A percentile compares a stretch with the other conserved stretches of the same genome.
These are phyloP conservation scores for Copromyces sp. DNA, from an alignment of 495 filamentous ascomycete species.

Conservation along the genomic window DNA sequence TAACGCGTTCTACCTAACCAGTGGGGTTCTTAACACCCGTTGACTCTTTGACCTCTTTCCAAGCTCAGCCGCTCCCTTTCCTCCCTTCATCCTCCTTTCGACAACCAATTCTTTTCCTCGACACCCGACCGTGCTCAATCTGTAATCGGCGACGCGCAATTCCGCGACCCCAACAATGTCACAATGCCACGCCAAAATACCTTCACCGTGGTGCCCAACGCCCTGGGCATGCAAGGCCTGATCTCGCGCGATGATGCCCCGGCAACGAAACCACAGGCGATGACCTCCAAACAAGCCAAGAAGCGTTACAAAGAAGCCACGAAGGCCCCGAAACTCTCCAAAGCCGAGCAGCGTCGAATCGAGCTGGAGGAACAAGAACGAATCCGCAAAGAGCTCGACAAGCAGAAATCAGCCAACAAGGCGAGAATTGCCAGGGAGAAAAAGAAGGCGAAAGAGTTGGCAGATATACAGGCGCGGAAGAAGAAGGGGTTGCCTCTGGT, in stretches of 20 bases:
- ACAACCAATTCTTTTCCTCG: neutral
- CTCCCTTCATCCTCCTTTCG: neutral
- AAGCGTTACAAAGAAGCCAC: neutral
- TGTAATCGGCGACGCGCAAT: neutral
- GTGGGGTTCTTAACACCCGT: neutral
- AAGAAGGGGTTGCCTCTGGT: constrained; percentile 32
- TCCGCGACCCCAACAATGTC: constrained; percentile 1
- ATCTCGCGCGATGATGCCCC: constrained; percentile 4
- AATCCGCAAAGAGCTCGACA: constrained; percentile 34
- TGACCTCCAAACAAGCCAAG: constrained; percentile 37
- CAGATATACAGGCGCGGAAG: constrained; percentile 25
- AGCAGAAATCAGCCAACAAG: constrained; percentile 27
- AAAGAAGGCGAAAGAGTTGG: constrained; percentile 32
- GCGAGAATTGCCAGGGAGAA: constrained; percentile 31
- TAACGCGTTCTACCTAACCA: neutral
- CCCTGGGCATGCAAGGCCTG: constrained; percentile 14
- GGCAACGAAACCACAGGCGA: constrained; percentile 12
- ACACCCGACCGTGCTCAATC: neutral
- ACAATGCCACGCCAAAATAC: constrained; percentile 15
- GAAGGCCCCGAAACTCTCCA: constrained; percentile 22
- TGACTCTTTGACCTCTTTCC: constrained; percentile 1
- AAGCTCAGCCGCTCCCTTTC: neutral
- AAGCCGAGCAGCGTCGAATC: constrained; percentile 29
- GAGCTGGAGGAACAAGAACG: constrained; percentile 36
- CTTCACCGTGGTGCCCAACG: constrained; percentile 18